Evolutionary conservation across 176 grass and related monocot genomes (phyloP).

Genomic region (Oryza nivara): DNA sequence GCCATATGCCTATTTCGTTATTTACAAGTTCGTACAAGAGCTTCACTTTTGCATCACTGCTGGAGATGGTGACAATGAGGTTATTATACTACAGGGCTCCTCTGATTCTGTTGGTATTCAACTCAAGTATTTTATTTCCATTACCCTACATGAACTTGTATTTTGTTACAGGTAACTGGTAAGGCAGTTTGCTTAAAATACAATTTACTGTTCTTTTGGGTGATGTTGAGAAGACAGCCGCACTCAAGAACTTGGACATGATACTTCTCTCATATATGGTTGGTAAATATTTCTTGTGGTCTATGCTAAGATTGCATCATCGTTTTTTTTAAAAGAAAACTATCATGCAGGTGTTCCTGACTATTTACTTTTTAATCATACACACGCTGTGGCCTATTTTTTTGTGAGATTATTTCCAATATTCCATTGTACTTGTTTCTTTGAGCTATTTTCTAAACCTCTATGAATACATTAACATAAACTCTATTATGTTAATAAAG

Average conservation of each 20-base stretch:
- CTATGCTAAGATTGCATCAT: slow-evolving; percentile 20
- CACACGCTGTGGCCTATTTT: neutral
- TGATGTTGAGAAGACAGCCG: slow-evolving; percentile 87
- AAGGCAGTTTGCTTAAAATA: slow-evolving; percentile 22
- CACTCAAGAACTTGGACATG: slow-evolving; percentile 86
- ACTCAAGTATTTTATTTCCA: slow-evolving; percentile 56
- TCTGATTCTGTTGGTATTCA: slow-evolving; percentile 79
- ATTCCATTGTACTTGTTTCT: neutral
- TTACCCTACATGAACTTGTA: slow-evolving; percentile 7
- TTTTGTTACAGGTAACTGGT: neutral
- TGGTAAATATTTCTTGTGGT: slow-evolving; percentile 59
- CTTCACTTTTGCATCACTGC: slow-evolving; percentile 85
- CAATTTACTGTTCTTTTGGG: slow-evolving; percentile 47
- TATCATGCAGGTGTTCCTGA: neutral
- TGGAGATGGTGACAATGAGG: slow-evolving; percentile 84
- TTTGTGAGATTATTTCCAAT: slow-evolving; percentile 8
- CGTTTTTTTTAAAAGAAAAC: neutral
- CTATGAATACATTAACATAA: neutral
- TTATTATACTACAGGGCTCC: slow-evolving; percentile 79
- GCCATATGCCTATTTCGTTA: slow-evolving; percentile 51
- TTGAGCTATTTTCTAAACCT: neutral
- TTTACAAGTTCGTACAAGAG: slow-evolving; percentile 91
- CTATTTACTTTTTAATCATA: neutral
- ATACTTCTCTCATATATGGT: slow-evolving; percentile 88
- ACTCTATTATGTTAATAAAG: neutral